A percentile compares a stretch with the other conserved stretches of the same genome.
Conservation (phyloP, 2,329 filamentous ascomycete genomes). For the Pseudogymnoascus sp. region DNA sequence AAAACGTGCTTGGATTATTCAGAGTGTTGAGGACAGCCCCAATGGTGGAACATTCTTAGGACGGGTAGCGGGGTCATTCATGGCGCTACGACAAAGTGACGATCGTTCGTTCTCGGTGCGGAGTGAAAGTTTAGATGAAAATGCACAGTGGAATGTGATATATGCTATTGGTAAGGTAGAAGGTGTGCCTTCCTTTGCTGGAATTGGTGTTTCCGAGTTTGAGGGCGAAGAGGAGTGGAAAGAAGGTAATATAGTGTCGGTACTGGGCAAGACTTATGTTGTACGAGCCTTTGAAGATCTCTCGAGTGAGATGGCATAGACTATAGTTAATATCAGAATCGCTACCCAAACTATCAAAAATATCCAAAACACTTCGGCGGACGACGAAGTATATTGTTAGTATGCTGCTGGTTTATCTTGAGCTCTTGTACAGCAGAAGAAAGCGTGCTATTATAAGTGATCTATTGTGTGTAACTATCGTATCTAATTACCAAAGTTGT, state of each 20-base stretch:
- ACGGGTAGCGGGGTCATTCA: conserved; percentile 16
- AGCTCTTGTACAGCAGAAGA: too few species aligned
- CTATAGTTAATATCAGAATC: background rate
- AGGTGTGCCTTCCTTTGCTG: conserved; percentile 11
- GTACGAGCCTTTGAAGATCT: conserved; percentile 13
- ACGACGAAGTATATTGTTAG: too few species aligned
- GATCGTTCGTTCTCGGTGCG: conserved; percentile 13
- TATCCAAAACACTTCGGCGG: too few species aligned
- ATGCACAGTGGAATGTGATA: conserved; percentile 12
- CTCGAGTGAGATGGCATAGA: background rate
- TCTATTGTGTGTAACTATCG: too few species aligned
- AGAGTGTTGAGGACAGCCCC: conserved; percentile 10
- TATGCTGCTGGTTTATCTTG: too few species aligned
- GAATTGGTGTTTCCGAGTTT: background rate
- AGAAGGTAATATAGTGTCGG: conserved; percentile 10
- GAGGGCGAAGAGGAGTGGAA: conserved; percentile 16
- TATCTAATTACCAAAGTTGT: too few species aligned
- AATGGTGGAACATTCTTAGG: conserved; percentile 15
- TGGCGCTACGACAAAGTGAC: conserved; percentile 15
- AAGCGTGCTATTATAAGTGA: too few species aligned
- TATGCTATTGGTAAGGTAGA: conserved; percentile 16
- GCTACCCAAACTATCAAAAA: too few species aligned
- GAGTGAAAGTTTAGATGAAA: conserved; percentile 17
- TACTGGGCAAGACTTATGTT: conserved; percentile 14
- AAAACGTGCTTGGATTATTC: conserved; percentile 16